Percentiles rank a stretch among this genome's conserved stretches.
Conservation (phyloP, 2,329 filamentous ascomycete genomes). For the Alternaria incomplexa region DNA sequence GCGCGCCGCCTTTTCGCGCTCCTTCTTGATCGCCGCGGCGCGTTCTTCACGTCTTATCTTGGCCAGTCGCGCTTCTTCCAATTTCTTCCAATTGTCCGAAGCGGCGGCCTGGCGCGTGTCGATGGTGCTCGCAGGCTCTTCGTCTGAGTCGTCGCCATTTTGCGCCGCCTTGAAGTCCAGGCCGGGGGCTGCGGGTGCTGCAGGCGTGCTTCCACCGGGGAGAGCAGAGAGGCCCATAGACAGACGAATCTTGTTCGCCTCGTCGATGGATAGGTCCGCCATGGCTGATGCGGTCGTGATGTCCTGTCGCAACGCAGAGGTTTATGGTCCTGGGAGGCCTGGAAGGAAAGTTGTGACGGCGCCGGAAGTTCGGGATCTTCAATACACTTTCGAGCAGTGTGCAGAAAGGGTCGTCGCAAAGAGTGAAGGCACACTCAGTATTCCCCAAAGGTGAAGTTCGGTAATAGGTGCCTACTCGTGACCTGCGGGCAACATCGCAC, state of each 20-base stretch:
- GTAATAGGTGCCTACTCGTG: neutral
- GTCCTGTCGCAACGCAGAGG: neutral
- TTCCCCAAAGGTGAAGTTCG: neutral
- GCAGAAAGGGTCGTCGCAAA: neutral
- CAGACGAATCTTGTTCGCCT: slow-evolving; percentile 89
- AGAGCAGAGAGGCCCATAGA: slow-evolving; percentile 90
- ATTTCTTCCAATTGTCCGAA: slow-evolving; percentile 75
- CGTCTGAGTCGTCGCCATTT: slow-evolving; percentile 61
- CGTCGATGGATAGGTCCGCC: slow-evolving; percentile 68
- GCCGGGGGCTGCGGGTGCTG: slow-evolving; percentile 60
- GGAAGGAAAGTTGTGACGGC: neutral
- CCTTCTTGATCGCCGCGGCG: slow-evolving; percentile 83
- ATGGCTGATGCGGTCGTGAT: slow-evolving; percentile 22
- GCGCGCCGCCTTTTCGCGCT: slow-evolving; percentile 81
- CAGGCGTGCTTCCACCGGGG: slow-evolving; percentile 68
- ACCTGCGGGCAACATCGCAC: slow-evolving; percentile 10
- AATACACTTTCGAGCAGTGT: neutral
- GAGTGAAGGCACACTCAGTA: neutral
- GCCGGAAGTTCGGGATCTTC: neutral
- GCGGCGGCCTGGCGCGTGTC: slow-evolving; percentile 77
- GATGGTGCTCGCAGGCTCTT: slow-evolving; percentile 80
- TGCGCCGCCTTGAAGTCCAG: slow-evolving; percentile 62
- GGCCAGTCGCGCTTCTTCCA: slow-evolving; percentile 71
- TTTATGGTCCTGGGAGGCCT: neutral
- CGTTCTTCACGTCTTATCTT: slow-evolving; percentile 81